A percentile compares a stretch with the other conserved stretches of the same genome.
These are phyloP conservation scores for Amanita inopinata DNA, from an alignment of 768 basidiomycete species.

Conservation along the genomic window DNA sequence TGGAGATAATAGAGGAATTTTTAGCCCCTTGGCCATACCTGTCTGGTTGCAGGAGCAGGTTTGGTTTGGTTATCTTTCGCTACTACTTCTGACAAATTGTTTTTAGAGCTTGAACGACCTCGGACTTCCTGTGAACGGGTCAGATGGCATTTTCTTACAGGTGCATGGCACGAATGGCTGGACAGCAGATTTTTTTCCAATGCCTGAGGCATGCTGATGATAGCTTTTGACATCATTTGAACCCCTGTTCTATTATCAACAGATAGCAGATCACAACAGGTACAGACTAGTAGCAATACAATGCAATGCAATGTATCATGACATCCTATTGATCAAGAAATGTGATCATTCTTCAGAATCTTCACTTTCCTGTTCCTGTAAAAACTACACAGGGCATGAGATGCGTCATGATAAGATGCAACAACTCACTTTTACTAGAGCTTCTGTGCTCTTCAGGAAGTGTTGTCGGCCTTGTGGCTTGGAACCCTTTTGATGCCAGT, in stretches of 20 bases:
- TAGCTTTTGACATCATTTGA: not conserved
- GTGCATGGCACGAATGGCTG: slow-evolving; percentile 64
- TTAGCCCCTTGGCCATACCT: slow-evolving; percentile 79
- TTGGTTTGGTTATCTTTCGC: slow-evolving; percentile 16
- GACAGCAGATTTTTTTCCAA: slow-evolving; percentile 63
- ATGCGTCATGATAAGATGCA: slow-evolving; percentile 6
- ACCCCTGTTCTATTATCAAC: not conserved
- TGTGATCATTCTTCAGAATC: slow-evolving; percentile 60
- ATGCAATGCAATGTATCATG: slow-evolving; percentile 2
- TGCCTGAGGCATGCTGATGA: slow-evolving; percentile 78
- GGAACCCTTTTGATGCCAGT: slow-evolving; percentile 96
- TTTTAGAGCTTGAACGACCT: slow-evolving; percentile 77
- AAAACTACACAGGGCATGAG: slow-evolving; percentile 44
- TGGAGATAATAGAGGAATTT: slow-evolving; percentile 41
- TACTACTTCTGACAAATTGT: not conserved
- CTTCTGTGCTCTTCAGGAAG: slow-evolving; percentile 81
- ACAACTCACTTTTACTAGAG: slow-evolving; percentile 72
- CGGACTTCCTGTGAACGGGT: slow-evolving; percentile 84
- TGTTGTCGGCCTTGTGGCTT: slow-evolving; percentile 93
- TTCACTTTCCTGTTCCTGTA: slow-evolving; percentile 83
- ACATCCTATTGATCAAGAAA: not conserved
- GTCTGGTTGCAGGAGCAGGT: slow-evolving; percentile 89
- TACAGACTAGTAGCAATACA: not conserved
- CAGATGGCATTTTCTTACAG: slow-evolving; percentile 83
- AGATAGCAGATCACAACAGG: not conserved